Base-by-base conservation (phyloP, 768 basidiomycete genomes). In the Trametes punicea region DNA sequence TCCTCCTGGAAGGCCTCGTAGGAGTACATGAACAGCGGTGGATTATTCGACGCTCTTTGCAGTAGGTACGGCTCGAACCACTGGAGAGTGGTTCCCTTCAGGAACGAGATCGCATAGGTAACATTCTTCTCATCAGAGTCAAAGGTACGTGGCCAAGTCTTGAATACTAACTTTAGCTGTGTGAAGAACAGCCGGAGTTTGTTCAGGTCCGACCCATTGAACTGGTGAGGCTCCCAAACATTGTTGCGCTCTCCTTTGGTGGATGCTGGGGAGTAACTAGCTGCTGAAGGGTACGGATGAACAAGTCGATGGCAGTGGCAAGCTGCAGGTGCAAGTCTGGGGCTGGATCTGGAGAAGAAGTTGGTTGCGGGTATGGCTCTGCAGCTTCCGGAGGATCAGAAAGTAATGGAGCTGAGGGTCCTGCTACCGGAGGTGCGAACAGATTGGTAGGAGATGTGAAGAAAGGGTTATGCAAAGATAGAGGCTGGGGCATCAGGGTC, bases 111-210 rank as follows among this genome's bases (percentile, higher is more conserved):
- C 30, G 42, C 16, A 16, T 54, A 54, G 20, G 52, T 45, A 21
- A 46, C 52, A 21, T 46, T 54, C 52, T 46, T 51, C 39, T 51
- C 26, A 29, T 51, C 18, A 29, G 26, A 51, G 26, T 41, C 39
- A 21, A 41, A 51, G 25, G 51, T 52, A 26, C 27, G 40, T 20
- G 52, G 52, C 5, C 33, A 16, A n/a, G 52, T 44, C 23, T 46
- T 54, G 52, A 54, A 54, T 15, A 54, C 52, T 10, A 54, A 23
- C 29, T 52, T 29, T 18, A 52, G 30, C 40, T 52, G 51, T 4
- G 41, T 33, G 15, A 60, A 38, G 33, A 60, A 60, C 0, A 18
- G 18, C 10, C 49, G 30, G 55, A 51, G 59, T 46, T 60, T 60
- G 26, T 40, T 39, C 7, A 55, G 47, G 20, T 56, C 34, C 4